Percentiles rank a stretch among this genome's conserved stretches.
Conservation (phyloP, 1,139 yeast genomes). For the Saccharomyces hybrid region DNA sequence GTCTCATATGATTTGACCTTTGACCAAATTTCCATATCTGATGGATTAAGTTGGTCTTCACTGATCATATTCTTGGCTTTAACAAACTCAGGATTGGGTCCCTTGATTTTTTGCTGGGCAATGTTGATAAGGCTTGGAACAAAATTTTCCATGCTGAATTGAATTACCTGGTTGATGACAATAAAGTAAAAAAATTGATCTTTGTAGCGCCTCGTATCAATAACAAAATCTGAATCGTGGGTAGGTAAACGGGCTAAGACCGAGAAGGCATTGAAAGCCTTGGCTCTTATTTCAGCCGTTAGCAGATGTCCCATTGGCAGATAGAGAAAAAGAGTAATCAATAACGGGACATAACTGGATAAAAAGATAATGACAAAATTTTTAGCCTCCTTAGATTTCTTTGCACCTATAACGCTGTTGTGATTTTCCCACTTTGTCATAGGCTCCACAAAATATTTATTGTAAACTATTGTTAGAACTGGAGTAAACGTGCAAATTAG, state of each 20-base stretch:
- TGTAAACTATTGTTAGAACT: conserved; percentile 55
- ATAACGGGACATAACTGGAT: conserved; percentile 73
- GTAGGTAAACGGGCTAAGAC: conserved; percentile 1
- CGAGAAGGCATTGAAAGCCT: conserved; percentile 7
- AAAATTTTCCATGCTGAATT: conserved; percentile 52
- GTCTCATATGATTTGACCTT: conserved; percentile 47
- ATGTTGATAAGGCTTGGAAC: conserved; percentile 39
- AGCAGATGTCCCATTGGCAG: conserved; percentile 74
- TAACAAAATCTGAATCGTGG: conserved; percentile 38
- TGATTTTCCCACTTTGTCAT: conserved; percentile 72
- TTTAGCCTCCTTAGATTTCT: conserved; percentile 59
- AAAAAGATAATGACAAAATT: conserved; percentile 70
- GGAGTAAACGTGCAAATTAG: conserved; percentile 66
- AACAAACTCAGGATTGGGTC: conserved; percentile 3
- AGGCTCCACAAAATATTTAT: conserved; percentile 41
- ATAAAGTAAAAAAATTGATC: conserved; percentile 71
- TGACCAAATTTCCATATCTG: conserved; percentile 49
- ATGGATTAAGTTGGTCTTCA: conserved; percentile 38
- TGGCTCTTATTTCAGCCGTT: conserved; percentile 32
- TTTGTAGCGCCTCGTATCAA: conserved; percentile 62
- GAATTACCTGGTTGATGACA: conserved; percentile 72
- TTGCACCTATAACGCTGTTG: conserved; percentile 46
- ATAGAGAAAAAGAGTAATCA: conserved; percentile 80
- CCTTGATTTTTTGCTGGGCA: conserved; percentile 41
- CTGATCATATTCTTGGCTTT: conserved; percentile 6